phyloP scores from a whole-genome alignment of 1,284 basidiomycete species.

The Rhodotorula sp. region DNA sequence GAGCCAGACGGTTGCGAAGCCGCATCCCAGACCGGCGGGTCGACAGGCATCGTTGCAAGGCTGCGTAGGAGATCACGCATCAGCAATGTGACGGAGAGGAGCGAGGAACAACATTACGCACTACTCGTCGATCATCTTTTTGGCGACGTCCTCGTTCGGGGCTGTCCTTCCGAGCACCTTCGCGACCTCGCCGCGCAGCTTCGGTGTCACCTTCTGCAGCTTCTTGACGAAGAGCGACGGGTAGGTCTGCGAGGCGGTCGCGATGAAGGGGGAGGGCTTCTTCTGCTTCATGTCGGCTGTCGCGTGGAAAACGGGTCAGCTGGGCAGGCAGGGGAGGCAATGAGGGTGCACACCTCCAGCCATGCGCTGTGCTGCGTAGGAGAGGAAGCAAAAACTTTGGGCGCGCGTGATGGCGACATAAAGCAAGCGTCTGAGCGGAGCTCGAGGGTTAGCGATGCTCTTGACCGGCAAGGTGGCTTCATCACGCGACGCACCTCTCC shows the following conservation, averaged over 20 bases:
- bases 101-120: background rate
- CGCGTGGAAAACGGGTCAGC: background rate
- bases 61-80: background rate
- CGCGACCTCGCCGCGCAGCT: slow-evolving; percentile 25
- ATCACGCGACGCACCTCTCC: slow-evolving; percentile 62
- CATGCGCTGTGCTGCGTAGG: slow-evolving; percentile 48
- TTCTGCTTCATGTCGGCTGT: slow-evolving; percentile 23
- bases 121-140: slow-evolving; percentile 17
- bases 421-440: slow-evolving; percentile 62
- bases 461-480: background rate
- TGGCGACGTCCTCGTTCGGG: slow-evolving; percentile 19
- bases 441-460: background rate
- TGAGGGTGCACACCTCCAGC: slow-evolving; percentile 37
- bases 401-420: slow-evolving; percentile 91
- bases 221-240: slow-evolving; percentile 31
- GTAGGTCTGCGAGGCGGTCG: slow-evolving; percentile 10
- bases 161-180: slow-evolving; percentile 18
- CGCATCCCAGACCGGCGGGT: slow-evolving; percentile 17
- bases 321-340: background rate
- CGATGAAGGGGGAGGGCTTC: slow-evolving; percentile 28
- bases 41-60: slow-evolving; percentile 15
- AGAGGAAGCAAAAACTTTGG: slow-evolving; percentile 69
- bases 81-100: too few relatives aligned
- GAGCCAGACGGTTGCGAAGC: background rate
- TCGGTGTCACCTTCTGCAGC: slow-evolving; percentile 29